Percentiles rank a stretch among this genome's conserved stretches.
These are phyloP conservation scores for Trichocomaceae sp. DNA, from an alignment of 2,329 filamentous ascomycete genomes.

Conservation along the genomic window DNA sequence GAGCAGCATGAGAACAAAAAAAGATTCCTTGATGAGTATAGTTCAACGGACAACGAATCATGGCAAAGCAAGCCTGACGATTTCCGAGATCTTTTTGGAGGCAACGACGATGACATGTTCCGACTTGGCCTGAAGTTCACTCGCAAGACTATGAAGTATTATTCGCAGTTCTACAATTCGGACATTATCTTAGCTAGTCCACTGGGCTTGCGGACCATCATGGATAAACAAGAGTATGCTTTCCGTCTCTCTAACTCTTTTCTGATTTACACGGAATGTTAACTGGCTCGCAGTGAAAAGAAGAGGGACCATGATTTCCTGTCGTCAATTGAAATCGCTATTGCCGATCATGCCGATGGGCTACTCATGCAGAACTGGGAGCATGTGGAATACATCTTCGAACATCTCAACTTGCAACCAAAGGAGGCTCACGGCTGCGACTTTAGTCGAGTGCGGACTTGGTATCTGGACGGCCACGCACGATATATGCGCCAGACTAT, in stretches of 20 bases:
- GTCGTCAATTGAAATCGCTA: conserved; percentile 82
- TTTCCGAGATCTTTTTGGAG: conserved; percentile 81
- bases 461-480: conserved; percentile 88
- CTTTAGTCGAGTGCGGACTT: conserved; percentile 79
- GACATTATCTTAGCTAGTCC: conserved; percentile 92
- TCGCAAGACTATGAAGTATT: conserved; percentile 89
- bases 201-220: conserved; percentile 80
- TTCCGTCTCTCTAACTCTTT: neutral
- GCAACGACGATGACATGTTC: conserved; percentile 97
- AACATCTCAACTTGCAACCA: conserved; percentile 84
- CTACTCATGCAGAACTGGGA: conserved; percentile 99
- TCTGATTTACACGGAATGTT: conserved; percentile 21
- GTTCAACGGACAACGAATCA: conserved; percentile 61
- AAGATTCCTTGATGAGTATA: conserved; percentile 79
- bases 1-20: conserved; percentile 95
- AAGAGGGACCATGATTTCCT: conserved; percentile 81
- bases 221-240: conserved; percentile 66
- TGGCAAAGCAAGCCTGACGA: conserved; percentile 72
- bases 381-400: conserved; percentile 85
- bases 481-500: conserved; percentile 78
- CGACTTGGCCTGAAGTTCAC: conserved; percentile 94
- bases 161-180: conserved; percentile 90
- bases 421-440: conserved; percentile 87
- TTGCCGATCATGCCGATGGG: conserved; percentile 88
- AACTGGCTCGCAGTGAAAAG: conserved; percentile 50